These are phyloP conservation scores for Apiotrichum gamsii DNA, from an alignment of 1,284 basidiomycete species.

Conservation along the genomic window DNA sequence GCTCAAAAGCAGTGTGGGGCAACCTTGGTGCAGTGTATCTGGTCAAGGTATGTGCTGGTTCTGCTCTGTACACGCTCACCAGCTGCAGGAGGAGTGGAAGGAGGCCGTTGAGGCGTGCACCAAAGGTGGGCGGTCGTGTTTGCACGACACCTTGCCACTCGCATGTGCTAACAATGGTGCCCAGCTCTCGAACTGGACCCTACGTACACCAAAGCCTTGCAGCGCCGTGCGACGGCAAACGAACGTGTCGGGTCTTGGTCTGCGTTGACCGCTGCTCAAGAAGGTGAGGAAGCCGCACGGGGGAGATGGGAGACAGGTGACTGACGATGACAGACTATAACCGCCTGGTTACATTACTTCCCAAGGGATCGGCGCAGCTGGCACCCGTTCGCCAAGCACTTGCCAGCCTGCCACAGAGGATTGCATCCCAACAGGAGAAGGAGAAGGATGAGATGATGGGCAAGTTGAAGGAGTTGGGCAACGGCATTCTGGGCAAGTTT, in stretches of 20 bases:
- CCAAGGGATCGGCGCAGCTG: conserved; percentile 54
- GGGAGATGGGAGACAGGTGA: conserved; percentile 3
- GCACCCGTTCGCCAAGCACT: conserved; percentile 54
- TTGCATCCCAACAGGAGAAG: conserved; percentile 64
- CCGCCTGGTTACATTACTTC: conserved; percentile 59
- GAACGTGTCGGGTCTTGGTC: conserved; percentile 75
- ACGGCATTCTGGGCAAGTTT: conserved; percentile 82
- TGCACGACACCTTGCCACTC: too few species aligned
- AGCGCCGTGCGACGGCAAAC: conserved; percentile 77
- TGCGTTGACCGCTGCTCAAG: conserved; percentile 69
- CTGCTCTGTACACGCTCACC: too few species aligned
- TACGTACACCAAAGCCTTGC: conserved; percentile 76
- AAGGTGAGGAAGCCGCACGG: conserved; percentile 55
- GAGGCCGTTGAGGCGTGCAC: conserved; percentile 47
- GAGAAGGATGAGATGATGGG: conserved; percentile 89
- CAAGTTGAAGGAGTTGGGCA: conserved; percentile 88
- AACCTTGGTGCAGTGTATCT: conserved; percentile 41
- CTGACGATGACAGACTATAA: conserved; percentile 61
- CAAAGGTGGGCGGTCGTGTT: conserved; percentile 34
- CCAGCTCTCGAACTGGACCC: conserved; percentile 79
- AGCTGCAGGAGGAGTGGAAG: conserved; percentile 52
- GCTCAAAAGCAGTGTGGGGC: conserved; percentile 37
- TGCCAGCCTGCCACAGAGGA: conserved; percentile 57
- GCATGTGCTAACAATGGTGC: not conserved
- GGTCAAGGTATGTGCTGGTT: conserved; percentile 19